Evolutionary conservation across 225 moss, liverwort and hornwort species (phyloP).

Genomic region (Takakia lepidozioides): DNA sequence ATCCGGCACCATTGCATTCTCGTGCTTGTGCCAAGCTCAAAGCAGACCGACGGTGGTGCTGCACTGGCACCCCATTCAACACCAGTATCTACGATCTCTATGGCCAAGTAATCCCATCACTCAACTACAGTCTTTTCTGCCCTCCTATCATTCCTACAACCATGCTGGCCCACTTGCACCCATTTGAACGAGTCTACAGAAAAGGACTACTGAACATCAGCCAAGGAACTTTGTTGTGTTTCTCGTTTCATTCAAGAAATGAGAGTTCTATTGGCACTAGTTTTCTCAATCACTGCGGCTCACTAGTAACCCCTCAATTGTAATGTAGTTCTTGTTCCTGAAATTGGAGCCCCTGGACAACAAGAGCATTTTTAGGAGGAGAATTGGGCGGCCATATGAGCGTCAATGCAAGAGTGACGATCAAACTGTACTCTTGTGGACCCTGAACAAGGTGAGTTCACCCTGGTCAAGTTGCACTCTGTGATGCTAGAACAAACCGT

Average conservation of each 20-base stretch:
- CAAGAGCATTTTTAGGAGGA: slow-evolving; percentile 76
- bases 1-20: slow-evolving; percentile 97
- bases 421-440: slow-evolving; percentile 97
- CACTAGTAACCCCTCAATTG: too few species aligned
- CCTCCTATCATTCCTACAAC: not conserved
- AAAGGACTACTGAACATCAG: too few species aligned
- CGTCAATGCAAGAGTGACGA: slow-evolving; percentile 98
- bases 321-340: slow-evolving; percentile 83
- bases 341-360: slow-evolving; percentile 88
- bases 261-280: too few species aligned
- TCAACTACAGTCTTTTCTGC: too few species aligned
- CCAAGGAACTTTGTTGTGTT: too few species aligned
- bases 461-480: too few species aligned
- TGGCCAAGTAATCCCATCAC: slow-evolving; percentile 64
- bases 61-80: slow-evolving; percentile 98
- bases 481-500: too few species aligned
- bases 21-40: slow-evolving; percentile 95
- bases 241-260: too few species aligned
- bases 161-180: not conserved
- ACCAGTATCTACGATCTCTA: slow-evolving; percentile 97
- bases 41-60: slow-evolving; percentile 98
- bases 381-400: slow-evolving; percentile 93
- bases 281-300: too few species aligned
- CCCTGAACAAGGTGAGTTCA: slow-evolving; percentile 91
- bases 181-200: too few species aligned